Base-by-base conservation (phyloP, 2,329 filamentous ascomycete genomes). In the Pyricularia sp. region DNA sequence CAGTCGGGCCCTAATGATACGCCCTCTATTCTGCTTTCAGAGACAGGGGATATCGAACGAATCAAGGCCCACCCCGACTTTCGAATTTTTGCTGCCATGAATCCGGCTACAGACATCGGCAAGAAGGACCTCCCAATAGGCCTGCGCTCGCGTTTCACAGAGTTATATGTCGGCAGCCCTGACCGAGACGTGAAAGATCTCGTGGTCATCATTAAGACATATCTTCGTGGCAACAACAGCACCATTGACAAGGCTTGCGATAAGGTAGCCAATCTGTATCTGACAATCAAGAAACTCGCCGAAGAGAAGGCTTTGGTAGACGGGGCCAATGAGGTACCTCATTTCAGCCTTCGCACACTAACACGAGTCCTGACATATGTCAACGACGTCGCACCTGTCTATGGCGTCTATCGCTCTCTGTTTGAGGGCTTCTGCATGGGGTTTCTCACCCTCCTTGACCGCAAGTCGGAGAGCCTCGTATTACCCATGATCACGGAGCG, bases 341-440 rank as follows among this genome's bases (percentile, higher is more conserved):
- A 99, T 79, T 99, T 97, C 82, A 98, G 94, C 82, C 86, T 99
- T 69, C 89, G 95, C 76, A 99, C 95, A 0, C 81, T 99, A 65
- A 97, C 96, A 25, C 88, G 96, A 69, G 93, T 95, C 1, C 80
- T 99, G 68, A 91, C 90, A 55, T 99, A 97, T 77, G 93, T 94
- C 23, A 89, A 90, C 72, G 91, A 94, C 68, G 94, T 97, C 71
- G 87, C 92, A 0, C 88, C 93, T 0, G 86, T 91, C 4, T 97
- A 97, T 78, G 93, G 92, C 14, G 81, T 98, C 61, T 88, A 95
- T 28, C 84, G 96, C 75, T 92, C 94, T 12, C 82, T 98, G 1
- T 97, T 92, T 71, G 95, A 99, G 81, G 96, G 95, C 0, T 98
- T 98, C 76, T 93, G 92, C 20, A 99, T 99, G 96, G 95, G 94